Evolutionary conservation across 371 early-diverging fungal genomes (phyloP).

Genomic region (Mortierella polycephala): DNA sequence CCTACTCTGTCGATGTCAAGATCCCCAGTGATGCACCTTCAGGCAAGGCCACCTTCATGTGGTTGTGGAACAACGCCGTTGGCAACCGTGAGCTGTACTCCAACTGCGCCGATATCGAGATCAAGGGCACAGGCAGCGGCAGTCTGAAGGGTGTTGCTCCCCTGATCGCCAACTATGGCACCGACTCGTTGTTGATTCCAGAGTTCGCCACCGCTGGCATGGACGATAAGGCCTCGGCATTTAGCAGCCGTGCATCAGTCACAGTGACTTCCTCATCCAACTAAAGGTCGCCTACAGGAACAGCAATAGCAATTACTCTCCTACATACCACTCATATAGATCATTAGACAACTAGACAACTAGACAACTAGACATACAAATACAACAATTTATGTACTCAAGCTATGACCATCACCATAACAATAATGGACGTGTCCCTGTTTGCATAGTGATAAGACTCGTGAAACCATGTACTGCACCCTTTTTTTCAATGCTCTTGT

Average conservation of each 20-base stretch:
- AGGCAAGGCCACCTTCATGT: constrained; percentile 47
- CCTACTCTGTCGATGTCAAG: constrained; percentile 46
- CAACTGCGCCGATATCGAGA: constrained; percentile 74
- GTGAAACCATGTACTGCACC: no score
- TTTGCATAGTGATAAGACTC: no score
- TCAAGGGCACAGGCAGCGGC: constrained; percentile 48
- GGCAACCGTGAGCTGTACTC: constrained; percentile 76
- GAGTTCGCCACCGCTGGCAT: constrained; percentile 15
- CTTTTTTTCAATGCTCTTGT: no score
- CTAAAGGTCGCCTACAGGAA: no score
- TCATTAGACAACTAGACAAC: no score
- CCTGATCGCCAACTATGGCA: constrained; percentile 21
- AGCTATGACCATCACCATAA: no score
- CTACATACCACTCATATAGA: no score
- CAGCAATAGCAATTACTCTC: no score
- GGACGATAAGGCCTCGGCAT: background rate
- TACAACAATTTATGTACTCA: no score
- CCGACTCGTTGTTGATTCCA: constrained; percentile 5
- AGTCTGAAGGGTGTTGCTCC: constrained; percentile 14
- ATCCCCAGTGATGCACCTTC: constrained; percentile 63
- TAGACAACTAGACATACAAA: no score
- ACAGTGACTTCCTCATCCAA: constrained; percentile 1
- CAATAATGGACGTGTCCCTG: no score
- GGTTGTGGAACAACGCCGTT: constrained; percentile 62
- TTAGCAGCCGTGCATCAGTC: constrained; percentile 10